A percentile compares a stretch with the other conserved stretches of the same genome.
phyloP scores from a whole-genome alignment of 2,329 filamentous ascomycete genomes.

The Aspergillus piperis region DNA sequence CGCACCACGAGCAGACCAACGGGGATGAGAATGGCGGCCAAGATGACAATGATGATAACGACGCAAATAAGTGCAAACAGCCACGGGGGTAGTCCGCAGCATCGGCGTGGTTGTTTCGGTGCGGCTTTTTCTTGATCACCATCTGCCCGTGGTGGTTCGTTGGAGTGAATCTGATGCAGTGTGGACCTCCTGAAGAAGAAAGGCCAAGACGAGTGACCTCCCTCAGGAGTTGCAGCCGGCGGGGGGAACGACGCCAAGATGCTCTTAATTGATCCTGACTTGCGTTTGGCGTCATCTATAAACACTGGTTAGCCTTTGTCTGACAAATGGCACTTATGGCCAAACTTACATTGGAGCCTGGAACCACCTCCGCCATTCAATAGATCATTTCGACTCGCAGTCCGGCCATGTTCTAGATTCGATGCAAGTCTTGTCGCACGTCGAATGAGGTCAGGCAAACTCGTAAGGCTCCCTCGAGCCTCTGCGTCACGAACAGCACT shows the following conservation, averaged over 20 bases:
- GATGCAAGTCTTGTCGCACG: constrained; percentile 83
- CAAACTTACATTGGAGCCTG: constrained; percentile 20
- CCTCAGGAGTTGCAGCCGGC: constrained; percentile 54
- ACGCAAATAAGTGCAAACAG: constrained; percentile 68
- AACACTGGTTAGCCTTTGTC: constrained; percentile 1
- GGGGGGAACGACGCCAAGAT: constrained; percentile 67
- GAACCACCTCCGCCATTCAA: constrained; percentile 35
- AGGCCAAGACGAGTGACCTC: constrained; percentile 39
- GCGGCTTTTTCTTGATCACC: constrained; percentile 24
- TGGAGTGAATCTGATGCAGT: constrained; percentile 33
- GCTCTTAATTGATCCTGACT: constrained; percentile 61
- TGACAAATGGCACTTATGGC: constrained; percentile 7
- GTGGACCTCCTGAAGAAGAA: constrained; percentile 39
- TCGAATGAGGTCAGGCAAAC: constrained; percentile 84
- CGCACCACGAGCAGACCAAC: constrained; percentile 63
- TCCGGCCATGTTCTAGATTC: constrained; percentile 80
- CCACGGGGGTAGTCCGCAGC: constrained; percentile 83
- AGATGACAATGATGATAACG: constrained; percentile 69
- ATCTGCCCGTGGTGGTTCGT: constrained; percentile 22
- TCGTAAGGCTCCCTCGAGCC: constrained; percentile 84
- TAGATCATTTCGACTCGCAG: constrained; percentile 59
- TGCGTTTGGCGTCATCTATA: constrained; percentile 28
- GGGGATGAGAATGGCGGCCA: constrained; percentile 81
- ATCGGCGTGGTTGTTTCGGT: constrained; percentile 56
- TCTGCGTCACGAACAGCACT: constrained; percentile 80